Evolutionary conservation across 1,284 basidiomycete species (phyloP).

Genomic region (Wolfiporia cocos): DNA sequence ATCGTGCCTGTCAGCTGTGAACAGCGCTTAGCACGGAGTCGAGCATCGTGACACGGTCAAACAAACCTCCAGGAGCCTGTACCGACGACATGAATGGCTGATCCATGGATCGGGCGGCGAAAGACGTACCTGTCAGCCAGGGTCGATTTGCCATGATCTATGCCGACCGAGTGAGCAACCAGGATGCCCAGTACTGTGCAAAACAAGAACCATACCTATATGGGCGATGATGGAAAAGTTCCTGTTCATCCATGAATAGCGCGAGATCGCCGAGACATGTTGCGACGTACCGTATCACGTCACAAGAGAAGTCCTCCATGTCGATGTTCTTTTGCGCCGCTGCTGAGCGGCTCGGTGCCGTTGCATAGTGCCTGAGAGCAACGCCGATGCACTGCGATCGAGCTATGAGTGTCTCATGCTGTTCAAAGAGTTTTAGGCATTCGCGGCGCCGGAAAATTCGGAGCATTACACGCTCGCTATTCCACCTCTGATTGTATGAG

Average conservation of each 20-base stretch:
- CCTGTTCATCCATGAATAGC: slow-evolving; percentile 33
- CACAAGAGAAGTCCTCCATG: slow-evolving; percentile 70
- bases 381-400: slow-evolving; percentile 8
- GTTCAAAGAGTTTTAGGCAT: slow-evolving; percentile 30
- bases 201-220: slow-evolving; percentile 51
- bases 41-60: neutral
- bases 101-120: too few species aligned
- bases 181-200: neutral
- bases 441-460: slow-evolving; percentile 33
- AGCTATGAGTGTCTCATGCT: slow-evolving; percentile 11
- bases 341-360: slow-evolving; percentile 25
- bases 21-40: slow-evolving; percentile 1
- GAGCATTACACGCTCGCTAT: slow-evolving; percentile 24
- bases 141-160: slow-evolving; percentile 91
- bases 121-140: slow-evolving; percentile 73
- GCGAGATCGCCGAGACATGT: neutral
- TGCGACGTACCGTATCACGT: slow-evolving; percentile 65
- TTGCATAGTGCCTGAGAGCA: slow-evolving; percentile 23
- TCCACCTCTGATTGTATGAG: too few species aligned
- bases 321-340: slow-evolving; percentile 29
- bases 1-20: slow-evolving; percentile 84
- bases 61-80: slow-evolving; percentile 63
- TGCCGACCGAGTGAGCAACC: neutral
- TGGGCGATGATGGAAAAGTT: slow-evolving; percentile 96
- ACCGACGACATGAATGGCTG: neutral